Base-by-base conservation (phyloP, 257 asterid genomes). In the Prunella vulgaris region DNA sequence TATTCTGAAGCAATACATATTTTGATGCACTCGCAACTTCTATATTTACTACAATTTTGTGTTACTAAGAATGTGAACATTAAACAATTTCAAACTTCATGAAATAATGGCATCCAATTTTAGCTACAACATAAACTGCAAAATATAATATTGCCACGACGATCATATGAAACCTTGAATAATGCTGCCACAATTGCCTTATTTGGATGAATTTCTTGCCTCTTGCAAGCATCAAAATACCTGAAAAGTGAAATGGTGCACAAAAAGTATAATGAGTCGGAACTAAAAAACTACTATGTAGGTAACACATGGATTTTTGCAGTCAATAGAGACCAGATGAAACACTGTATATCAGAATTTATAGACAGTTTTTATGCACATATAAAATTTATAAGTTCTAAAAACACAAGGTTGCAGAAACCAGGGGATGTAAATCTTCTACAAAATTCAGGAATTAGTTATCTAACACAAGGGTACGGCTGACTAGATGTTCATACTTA, bases 161-260 rank as follows among this genome's bases (percentile, higher is more conserved):
- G 53, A 28, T 57, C 42, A 56, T 63, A 33, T 42, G 76, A 73
- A 78, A 92, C 97, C 98, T 87, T 86, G 83, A 79, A 78, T 74
- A 92, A 53, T 62, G 96, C 86, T 58, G 81, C 87, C 70, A 85
- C 71, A 66, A 92, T 54, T 22, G 77, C 76, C 81, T 81, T 80
- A 70, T 85, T 85, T 20, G 96, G 93, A 15, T 14, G 48, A 61
- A 84, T 69, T n/a, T 79, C 92, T 52, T 83, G 84, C 72, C 80
- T 63, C 84, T 76, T 73, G 83, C 96, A 88, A 71, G 82, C 86
- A 73, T 74, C 78, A 56, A 74, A 68, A 82, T 90, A 90, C 90
- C 98, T 92, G 83, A 73, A 82, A 30, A 30, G 33, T 30, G 33
- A 30, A 77, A 60, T 61, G 44, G 54, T 58, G 51, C 57, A 72